Base-by-base conservation (phyloP, 441 rosid genomes). In the Croton setiger region DNA sequence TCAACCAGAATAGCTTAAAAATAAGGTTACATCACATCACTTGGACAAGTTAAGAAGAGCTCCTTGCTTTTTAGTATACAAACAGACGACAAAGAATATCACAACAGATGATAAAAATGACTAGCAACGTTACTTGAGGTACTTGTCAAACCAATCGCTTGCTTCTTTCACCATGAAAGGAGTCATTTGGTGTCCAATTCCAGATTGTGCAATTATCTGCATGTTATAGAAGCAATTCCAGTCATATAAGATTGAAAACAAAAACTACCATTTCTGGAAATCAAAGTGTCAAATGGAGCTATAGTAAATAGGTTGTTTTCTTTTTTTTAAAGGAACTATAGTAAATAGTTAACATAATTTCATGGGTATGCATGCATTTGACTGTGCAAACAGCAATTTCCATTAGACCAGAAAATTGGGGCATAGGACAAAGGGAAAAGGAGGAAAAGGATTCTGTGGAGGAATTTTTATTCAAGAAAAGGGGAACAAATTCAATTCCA, bases 71-170 rank as follows among this genome's bases (percentile, higher is more conserved):
- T 23, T 4, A 17, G 9, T 0, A 39, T 12, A 56, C 4, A 55
- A 8, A 67, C 71, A 56, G 11, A 4, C 13, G 43, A 54, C 37
- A 7, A 37, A 13, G 36, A 7, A 2, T 3, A 54, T 17, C 31
- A 66, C 21, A 54, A 48, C 11, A 66, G 31, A 27, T 1, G 21
- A 31, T 15, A 9, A 20, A 63, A 27, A 27, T 7, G 8, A 39
- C n/a, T 2, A 8, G 33, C 43, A 31, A 76, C 67, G 78, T 59
- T 69, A n/a, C 84, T 85, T 83, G 6, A 92, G 85, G 75, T 79
- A 85, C 71, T 57, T 82, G 68, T 92, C 96, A 35, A 95, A 82
- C 97, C 95, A 92, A 43, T 90, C 93, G 39, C 97, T 89, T 5
- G 96, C 85, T 83, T 89, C 84, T 79, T 83, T 90, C 57, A 95